phyloP scores from a whole-genome alignment of 495 filamentous ascomycete species.

The Pyronema omphalodes region DNA sequence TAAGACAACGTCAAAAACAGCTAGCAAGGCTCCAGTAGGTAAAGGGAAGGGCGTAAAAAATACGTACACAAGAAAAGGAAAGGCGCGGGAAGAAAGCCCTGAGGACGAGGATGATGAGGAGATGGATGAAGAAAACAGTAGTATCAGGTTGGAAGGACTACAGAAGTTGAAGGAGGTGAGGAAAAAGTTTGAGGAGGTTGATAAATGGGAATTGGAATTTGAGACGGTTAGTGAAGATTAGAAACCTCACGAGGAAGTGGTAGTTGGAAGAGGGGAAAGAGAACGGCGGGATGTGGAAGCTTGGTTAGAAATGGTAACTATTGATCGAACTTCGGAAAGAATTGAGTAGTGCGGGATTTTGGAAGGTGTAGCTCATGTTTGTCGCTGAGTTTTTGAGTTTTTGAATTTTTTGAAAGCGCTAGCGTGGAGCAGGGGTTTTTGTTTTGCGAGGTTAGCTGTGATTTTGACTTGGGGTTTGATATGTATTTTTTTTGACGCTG shows the following conservation, averaged over 20 bases:
- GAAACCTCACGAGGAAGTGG: background rate
- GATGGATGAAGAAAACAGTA: slow-evolving; percentile 13
- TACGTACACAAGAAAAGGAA: background rate
- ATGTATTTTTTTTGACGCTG: too few species aligned
- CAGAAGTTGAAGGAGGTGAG: slow-evolving; percentile 28
- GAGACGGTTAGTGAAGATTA: slow-evolving; percentile 35
- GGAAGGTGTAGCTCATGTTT: too few species aligned
- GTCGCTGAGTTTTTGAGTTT: background rate
- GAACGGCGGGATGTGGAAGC: too few species aligned
- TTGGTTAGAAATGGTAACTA: too few species aligned
- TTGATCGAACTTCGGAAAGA: too few species aligned
- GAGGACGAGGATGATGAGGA: slow-evolving; percentile 10
- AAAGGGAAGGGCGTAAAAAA: background rate
- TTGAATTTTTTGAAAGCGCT: too few species aligned
- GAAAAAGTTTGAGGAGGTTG: slow-evolving; percentile 48
- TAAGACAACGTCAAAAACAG: background rate
- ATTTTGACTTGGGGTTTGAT: too few species aligned
- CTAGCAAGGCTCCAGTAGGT: background rate
- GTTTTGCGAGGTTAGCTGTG: too few species aligned
- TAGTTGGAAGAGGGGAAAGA: background rate
- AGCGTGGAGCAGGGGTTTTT: too few species aligned
- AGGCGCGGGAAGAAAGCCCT: slow-evolving; percentile 11
- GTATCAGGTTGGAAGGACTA: slow-evolving; percentile 9
- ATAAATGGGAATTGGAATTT: slow-evolving; percentile 57
- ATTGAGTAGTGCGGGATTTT: background rate